These are phyloP conservation scores for Clonostachys rhizophaga DNA, from an alignment of 2,329 filamentous ascomycete genomes.

Conservation along the genomic window DNA sequence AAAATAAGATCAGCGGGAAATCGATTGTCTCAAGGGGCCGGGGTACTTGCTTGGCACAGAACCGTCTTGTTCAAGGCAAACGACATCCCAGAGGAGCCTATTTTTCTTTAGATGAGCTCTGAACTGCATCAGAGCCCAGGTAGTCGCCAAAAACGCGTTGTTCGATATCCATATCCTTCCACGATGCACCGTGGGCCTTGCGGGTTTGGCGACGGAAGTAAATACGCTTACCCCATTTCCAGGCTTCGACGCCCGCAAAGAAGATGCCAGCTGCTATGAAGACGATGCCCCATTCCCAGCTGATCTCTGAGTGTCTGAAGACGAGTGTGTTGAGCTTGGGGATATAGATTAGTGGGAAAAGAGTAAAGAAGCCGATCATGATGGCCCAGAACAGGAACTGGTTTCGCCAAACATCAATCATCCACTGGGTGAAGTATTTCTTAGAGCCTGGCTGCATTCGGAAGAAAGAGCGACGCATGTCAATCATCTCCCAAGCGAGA, in stretches of 20 bases:
- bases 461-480: slow-evolving; percentile 71
- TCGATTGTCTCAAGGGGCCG: no score
- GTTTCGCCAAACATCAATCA: slow-evolving; percentile 65
- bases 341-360: slow-evolving; percentile 53
- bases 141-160: slow-evolving; percentile 32
- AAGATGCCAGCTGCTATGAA: slow-evolving; percentile 49
- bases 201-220: slow-evolving; percentile 21
- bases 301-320: slow-evolving; percentile 56
- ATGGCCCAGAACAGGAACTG: slow-evolving; percentile 67
- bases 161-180: slow-evolving; percentile 32
- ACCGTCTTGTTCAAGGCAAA: no score
- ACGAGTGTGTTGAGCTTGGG: slow-evolving; percentile 53
- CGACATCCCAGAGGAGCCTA: no score
- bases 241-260: slow-evolving; percentile 52
- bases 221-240: slow-evolving; percentile 54
- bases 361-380: slow-evolving; percentile 36
- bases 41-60: no score
- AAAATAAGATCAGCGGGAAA: no score
- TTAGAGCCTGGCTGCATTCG: slow-evolving; percentile 62
- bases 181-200: slow-evolving; percentile 15
- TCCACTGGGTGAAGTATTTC: slow-evolving; percentile 61
- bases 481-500: slow-evolving; percentile 74
- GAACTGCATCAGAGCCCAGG: slow-evolving; percentile 7
- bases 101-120: no score
- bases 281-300: slow-evolving; percentile 60